Evolutionary conservation across 306 rosid genomes (phyloP).

Genomic region (Castanea mollissima): DNA sequence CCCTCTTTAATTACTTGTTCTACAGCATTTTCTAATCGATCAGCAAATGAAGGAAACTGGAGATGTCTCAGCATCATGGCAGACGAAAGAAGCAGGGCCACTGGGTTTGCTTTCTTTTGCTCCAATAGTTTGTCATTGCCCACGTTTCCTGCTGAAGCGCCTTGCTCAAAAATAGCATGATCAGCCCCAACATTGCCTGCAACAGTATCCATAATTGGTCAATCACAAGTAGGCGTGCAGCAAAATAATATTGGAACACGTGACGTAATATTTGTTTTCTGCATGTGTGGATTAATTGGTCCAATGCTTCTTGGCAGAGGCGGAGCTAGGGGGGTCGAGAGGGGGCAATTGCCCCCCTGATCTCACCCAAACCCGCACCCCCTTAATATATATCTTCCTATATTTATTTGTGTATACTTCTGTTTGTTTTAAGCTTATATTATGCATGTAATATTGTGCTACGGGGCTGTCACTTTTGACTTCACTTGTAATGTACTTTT

Average conservation of each 20-base stretch:
- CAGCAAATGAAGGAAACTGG: constrained; percentile 89
- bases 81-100: constrained; percentile 84
- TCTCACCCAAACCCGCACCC: too few relatives aligned
- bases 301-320: too few relatives aligned
- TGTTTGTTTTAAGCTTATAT: too few relatives aligned
- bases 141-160: constrained; percentile 95
- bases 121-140: constrained; percentile 59
- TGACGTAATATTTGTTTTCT: not conserved
- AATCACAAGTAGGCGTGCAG: constrained; percentile 2
- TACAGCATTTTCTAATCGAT: constrained; percentile 82
- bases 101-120: constrained; percentile 85
- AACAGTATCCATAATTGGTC: constrained; percentile 9
- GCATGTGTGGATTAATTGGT: not conserved
- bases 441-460: too few relatives aligned
- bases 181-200: constrained; percentile 95
- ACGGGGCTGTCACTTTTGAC: too few relatives aligned
- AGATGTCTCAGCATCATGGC: constrained; percentile 99
- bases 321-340: too few relatives aligned
- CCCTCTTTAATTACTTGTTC: constrained; percentile 71
- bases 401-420: too few relatives aligned
- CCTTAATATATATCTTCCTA: too few relatives aligned
- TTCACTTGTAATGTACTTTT: too few relatives aligned
- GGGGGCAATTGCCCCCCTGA: too few relatives aligned
- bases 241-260: not conserved
- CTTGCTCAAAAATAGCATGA: constrained; percentile 92